Conservation (phyloP, 108 stramenopile genomes). For the Nitzschia palea region DNA sequence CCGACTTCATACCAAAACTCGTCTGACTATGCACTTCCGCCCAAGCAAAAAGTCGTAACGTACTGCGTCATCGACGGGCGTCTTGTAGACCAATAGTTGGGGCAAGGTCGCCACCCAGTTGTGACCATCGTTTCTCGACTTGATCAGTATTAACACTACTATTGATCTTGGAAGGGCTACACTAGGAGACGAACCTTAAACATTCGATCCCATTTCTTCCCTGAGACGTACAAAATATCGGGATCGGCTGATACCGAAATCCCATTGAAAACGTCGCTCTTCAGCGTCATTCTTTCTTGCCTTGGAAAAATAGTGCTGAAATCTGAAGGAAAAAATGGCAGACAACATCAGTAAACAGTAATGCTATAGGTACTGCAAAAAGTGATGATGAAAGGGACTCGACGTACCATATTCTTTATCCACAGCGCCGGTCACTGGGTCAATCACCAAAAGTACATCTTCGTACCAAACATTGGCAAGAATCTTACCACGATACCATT, state of each 20-base stretch:
- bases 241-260: conserved; percentile 76
- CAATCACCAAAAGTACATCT: conserved; percentile 75
- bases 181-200: conserved; percentile 43
- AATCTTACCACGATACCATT: conserved; percentile 76
- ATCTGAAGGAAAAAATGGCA: conserved; percentile 50
- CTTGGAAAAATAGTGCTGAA: conserved; percentile 65
- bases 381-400: background rate
- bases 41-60: conserved; percentile 60
- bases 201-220: conserved; percentile 73
- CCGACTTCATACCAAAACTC: conserved; percentile 37
- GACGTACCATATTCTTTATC: conserved; percentile 84
- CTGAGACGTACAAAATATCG: conserved; percentile 70
- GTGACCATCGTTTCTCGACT: background rate
- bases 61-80: conserved; percentile 83
- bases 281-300: conserved; percentile 23
- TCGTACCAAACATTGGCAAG: conserved; percentile 84
- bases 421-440: conserved; percentile 72
- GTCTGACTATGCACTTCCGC: conserved; percentile 28
- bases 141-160: too few relatives aligned
- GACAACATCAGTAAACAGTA: background rate
- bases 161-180: too few relatives aligned
- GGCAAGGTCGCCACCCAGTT: background rate
- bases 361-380: background rate
- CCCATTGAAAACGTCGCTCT: conserved; percentile 83
- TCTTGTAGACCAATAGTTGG: conserved; percentile 40